phyloP scores from a whole-genome alignment of 176 grass and related monocot genomes.

The Oryza meridionalis region DNA sequence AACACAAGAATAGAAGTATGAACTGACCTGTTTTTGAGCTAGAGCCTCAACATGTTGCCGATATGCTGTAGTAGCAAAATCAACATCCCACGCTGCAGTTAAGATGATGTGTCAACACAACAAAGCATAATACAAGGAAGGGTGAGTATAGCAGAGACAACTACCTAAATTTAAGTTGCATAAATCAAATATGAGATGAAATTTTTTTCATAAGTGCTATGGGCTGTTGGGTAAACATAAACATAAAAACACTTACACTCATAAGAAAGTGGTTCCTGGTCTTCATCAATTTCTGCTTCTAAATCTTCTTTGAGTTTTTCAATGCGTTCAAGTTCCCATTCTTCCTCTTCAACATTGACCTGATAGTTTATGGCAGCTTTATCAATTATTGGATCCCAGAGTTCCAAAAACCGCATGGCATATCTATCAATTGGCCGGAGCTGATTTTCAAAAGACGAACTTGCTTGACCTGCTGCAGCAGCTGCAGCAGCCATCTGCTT shows the following conservation, averaged over 20 bases:
- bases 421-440: slow-evolving; percentile 97
- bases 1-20: slow-evolving; percentile 35
- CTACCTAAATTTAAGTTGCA: slow-evolving; percentile 14
- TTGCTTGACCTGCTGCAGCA: slow-evolving; percentile 87
- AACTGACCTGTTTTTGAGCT: slow-evolving; percentile 81
- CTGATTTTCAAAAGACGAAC: slow-evolving; percentile 97
- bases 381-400: slow-evolving; percentile 93
- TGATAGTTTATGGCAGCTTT: slow-evolving; percentile 73
- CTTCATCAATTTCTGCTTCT: slow-evolving; percentile 99
- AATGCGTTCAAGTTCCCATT: slow-evolving; percentile 98
- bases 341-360: slow-evolving; percentile 80
- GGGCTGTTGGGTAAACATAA: not conserved
- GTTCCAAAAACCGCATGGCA: slow-evolving; percentile 94
- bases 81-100: slow-evolving; percentile 95
- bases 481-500: slow-evolving; percentile 97
- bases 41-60: slow-evolving; percentile 94
- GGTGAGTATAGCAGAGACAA: not conserved
- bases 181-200: not conserved
- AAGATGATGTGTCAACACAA: slow-evolving; percentile 32
- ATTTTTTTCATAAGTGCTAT: not conserved
- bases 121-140: not conserved
- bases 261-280: slow-evolving; percentile 93
- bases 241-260: slow-evolving; percentile 68
- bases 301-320: slow-evolving; percentile 97
- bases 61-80: slow-evolving; percentile 93